phyloP scores from a whole-genome alignment of 495 filamentous ascomycete genomes.

The Saxispiralis lemnorum region DNA sequence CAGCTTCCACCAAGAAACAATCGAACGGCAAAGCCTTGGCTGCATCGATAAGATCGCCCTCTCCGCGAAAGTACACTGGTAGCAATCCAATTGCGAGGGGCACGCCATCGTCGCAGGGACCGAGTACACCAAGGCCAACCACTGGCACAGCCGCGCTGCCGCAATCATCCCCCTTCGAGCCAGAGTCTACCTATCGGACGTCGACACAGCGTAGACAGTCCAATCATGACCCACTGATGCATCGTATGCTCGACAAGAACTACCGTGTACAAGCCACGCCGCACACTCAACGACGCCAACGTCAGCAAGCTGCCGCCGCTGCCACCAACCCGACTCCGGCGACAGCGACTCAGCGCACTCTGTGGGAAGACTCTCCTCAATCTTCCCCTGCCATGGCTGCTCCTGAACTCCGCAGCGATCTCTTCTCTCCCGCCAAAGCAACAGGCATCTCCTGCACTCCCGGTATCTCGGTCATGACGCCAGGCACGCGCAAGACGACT shows the following conservation, averaged over 20 bases:
- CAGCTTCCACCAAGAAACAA: constrained; percentile 6
- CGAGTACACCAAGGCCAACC: constrained; percentile 29
- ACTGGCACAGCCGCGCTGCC: neutral
- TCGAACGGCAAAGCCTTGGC: constrained; percentile 1
- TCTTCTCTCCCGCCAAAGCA: constrained; percentile 52
- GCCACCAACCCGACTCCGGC: constrained; percentile 10
- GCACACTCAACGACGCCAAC: constrained; percentile 33
- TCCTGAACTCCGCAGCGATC: constrained; percentile 64
- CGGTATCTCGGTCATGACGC: constrained; percentile 53
- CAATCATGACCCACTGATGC: constrained; percentile 55
- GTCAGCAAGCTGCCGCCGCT: constrained; percentile 17
- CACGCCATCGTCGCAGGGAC: constrained; percentile 27
- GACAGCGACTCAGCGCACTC: constrained; percentile 21
- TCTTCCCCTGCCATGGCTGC: constrained; percentile 63
- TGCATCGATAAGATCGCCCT: constrained; percentile 6
- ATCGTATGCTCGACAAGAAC: constrained; percentile 78
- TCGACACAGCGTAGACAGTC: constrained; percentile 15
- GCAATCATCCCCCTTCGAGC: constrained; percentile 24
- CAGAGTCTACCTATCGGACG: constrained; percentile 16
- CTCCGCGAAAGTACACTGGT: constrained; percentile 15
- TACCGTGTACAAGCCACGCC: constrained; percentile 89
- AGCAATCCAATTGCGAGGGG: constrained; percentile 21
- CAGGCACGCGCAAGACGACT: constrained; percentile 10
- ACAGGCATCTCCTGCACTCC: constrained; percentile 43
- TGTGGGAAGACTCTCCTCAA: constrained; percentile 41